A percentile compares a stretch with the other conserved stretches of the same genome.
Conservation (phyloP, 345 rosid species). For the Camelina sativa region DNA sequence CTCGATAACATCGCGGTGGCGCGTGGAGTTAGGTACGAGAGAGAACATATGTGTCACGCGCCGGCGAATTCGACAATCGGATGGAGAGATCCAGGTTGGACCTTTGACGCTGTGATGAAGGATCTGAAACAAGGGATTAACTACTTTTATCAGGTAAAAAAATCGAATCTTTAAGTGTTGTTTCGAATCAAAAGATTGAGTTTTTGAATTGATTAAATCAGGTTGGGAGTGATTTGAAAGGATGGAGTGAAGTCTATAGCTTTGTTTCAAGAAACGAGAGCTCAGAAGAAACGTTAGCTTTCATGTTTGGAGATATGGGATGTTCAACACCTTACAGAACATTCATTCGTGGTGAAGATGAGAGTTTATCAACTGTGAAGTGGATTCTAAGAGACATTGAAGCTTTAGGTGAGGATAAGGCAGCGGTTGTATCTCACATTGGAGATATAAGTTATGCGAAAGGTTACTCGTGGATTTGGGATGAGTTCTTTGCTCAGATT, state of each 20-base stretch:
- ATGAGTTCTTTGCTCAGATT: conserved; percentile 72
- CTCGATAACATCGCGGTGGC: conserved; percentile 47
- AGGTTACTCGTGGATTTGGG: conserved; percentile 95
- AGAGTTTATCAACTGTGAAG: conserved; percentile 75
- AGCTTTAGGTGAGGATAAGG: conserved; percentile 63
- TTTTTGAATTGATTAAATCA: conserved; percentile 15
- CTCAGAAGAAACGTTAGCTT: conserved; percentile 66
- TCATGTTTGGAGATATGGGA: conserved; percentile 94
- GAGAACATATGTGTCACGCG: conserved; percentile 76
- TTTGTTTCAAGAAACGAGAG: conserved; percentile 64
- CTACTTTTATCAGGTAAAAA: conserved; percentile 71
- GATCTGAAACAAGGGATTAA: conserved; percentile 62
- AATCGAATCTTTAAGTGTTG: not conserved
- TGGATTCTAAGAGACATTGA: conserved; percentile 87
- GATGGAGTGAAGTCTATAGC: conserved; percentile 73
- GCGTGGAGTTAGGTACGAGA: conserved; percentile 74
- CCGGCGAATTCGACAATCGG: conserved; percentile 79
- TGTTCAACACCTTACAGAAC: conserved; percentile 76
- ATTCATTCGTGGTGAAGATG: conserved; percentile 73
- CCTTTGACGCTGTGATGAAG: conserved; percentile 67
- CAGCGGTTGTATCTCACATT: conserved; percentile 73
- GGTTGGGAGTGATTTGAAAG: conserved; percentile 86
- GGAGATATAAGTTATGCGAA: conserved; percentile 95
- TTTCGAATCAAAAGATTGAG: not conserved
- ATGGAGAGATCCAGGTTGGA: conserved; percentile 98